Conservation (phyloP, 441 rosid genomes). For the Lepidium campestre region DNA sequence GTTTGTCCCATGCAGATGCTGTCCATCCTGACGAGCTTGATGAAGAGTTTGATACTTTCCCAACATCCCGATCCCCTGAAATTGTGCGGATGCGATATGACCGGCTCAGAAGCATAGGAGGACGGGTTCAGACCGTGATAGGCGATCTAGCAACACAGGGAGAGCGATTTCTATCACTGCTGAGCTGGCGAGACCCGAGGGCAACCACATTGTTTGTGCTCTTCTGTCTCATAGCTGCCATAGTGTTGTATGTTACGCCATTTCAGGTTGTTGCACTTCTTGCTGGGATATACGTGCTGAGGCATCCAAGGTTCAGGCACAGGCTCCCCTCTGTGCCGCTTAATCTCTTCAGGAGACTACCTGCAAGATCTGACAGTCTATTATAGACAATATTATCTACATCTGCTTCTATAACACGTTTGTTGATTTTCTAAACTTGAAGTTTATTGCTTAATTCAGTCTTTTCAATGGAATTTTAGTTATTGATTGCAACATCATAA, state of each 20-base stretch:
- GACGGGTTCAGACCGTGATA: constrained; percentile 65
- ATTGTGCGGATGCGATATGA: constrained; percentile 73
- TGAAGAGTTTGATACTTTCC: constrained; percentile 85
- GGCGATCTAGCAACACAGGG: constrained; percentile 85
- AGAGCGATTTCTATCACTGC: constrained; percentile 58
- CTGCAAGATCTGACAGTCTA: constrained; percentile 61
- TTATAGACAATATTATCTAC: constrained; percentile 22
- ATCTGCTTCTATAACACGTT: background rate
- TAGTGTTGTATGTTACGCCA: constrained; percentile 58
- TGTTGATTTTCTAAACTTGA: background rate
- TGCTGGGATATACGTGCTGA: constrained; percentile 36
- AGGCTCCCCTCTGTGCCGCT: constrained; percentile 52
- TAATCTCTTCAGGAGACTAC: constrained; percentile 64
- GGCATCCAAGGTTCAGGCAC: constrained; percentile 62
- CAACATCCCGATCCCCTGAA: constrained; percentile 59
- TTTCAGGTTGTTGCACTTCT: constrained; percentile 51
- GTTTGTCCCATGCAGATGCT: constrained; percentile 70
- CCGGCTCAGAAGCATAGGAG: constrained; percentile 67
- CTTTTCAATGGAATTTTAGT: constrained; percentile 1
- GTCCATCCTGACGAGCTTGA: constrained; percentile 79
- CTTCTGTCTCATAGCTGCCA: constrained; percentile 66
- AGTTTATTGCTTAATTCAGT: background rate
- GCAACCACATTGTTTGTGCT: constrained; percentile 66
- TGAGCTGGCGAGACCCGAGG: constrained; percentile 91
- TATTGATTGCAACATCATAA: constrained; percentile 14